phyloP scores from a whole-genome alignment of 176 grass and related monocot genomes.

The Canna indica region DNA sequence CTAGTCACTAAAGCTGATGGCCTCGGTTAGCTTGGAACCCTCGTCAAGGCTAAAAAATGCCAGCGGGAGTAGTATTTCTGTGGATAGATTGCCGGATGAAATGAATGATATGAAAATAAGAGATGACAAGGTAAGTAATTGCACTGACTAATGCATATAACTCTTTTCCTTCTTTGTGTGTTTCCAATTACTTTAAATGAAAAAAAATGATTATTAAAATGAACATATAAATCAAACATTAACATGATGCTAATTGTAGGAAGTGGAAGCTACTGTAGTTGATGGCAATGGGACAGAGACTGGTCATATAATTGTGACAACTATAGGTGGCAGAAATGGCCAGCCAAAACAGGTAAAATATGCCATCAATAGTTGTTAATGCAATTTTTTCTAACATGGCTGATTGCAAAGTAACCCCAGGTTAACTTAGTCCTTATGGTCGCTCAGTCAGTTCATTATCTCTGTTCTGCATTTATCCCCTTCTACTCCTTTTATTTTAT shows the following conservation, averaged over 20 bases:
- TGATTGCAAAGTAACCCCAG: background rate
- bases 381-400: background rate
- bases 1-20: constrained; percentile 13
- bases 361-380: background rate
- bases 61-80: constrained; percentile 26
- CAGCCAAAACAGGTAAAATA: constrained; percentile 58
- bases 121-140: constrained; percentile 49
- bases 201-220: background rate
- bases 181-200: background rate
- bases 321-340: constrained; percentile 59
- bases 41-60: constrained; percentile 36
- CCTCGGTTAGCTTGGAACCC: constrained; percentile 32
- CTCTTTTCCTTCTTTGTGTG: background rate
- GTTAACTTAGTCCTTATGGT: background rate
- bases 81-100: constrained; percentile 49
- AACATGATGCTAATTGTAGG: constrained; percentile 22
- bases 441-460: background rate
- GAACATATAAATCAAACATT: background rate
- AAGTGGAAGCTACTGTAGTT: constrained; percentile 50
- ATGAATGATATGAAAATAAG: constrained; percentile 67
- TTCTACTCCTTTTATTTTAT: background rate
- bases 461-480: background rate
- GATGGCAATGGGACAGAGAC: constrained; percentile 74
- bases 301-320: constrained; percentile 74
- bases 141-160: background rate